Base-by-base conservation (phyloP, 176 grass and related monocot species). In the Echinochloa phyllopogon region DNA sequence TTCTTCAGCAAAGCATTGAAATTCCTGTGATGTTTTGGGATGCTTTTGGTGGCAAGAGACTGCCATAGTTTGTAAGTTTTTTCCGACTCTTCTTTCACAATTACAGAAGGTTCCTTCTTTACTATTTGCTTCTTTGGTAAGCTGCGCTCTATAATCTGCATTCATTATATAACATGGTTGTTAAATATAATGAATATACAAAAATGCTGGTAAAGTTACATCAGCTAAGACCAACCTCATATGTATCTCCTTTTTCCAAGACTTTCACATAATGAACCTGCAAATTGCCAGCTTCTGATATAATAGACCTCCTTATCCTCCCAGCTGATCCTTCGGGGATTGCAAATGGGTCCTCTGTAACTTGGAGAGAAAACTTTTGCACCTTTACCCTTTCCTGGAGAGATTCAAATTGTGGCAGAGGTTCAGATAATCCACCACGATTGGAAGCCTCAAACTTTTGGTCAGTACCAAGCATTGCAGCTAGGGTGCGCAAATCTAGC, bases 141-240 rank as follows among this genome's bases (percentile, higher is more conserved):
- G 82, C 97, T 99, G 48, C 97, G 91, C 72, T 99, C 97, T 0
- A 99, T 99, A 91, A 99, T 99, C 97, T 99, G 88, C 75, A 96
- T 78, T 83, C 38, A 84, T 64, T 16, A 61, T 38, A 89, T 90
- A 13, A 12, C 53, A 64, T 43, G 42, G 41, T 29, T 67, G 11
- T 18, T 87, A 74, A 86, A 41, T 83, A 79, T 21, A 67, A 37
- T 10, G 47, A 78, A 85, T 20, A 69, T 8, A 93, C 56, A 37
- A 76, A 69, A 50, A 10, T 53, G 7, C 6, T 68, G 44, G 8
- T 42, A 42, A 86, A 78, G 56, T 57, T 77, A 83, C 39, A 86
- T 44, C 64, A 89, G 49, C 25, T 69, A 76, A 85, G 77, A 89
- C 89, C 81, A 82, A 94, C 97, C 97, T 99, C 97, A 72, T 99